phyloP scores from a whole-genome alignment of 2,329 filamentous ascomycete genomes.

The Cladosporium austrohemisphaericum region DNA sequence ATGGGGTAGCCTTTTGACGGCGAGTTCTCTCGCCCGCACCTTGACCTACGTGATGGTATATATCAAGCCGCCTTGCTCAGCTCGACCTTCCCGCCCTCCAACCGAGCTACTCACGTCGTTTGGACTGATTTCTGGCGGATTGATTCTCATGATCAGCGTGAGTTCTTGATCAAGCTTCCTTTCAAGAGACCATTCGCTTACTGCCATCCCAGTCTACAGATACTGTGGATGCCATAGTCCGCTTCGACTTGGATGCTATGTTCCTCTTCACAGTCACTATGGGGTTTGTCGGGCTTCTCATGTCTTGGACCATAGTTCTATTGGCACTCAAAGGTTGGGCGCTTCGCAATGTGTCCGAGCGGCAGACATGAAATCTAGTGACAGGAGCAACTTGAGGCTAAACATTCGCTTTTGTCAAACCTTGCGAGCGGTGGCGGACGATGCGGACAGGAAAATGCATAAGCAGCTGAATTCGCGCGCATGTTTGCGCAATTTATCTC shows the following conservation, averaged over 20 bases:
- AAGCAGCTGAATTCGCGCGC: no score
- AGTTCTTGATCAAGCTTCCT: no score
- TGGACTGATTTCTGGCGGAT: constrained; percentile 76
- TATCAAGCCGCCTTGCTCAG: constrained; percentile 70
- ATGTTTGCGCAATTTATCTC: no score
- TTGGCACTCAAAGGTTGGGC: constrained; percentile 85
- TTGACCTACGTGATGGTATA: constrained; percentile 76
- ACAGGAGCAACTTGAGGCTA: no score
- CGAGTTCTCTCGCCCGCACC: constrained; percentile 69
- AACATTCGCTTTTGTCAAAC: no score
- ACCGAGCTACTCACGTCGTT: constrained; percentile 80
- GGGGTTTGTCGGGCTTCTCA: constrained; percentile 73
- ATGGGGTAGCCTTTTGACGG: constrained; percentile 79
- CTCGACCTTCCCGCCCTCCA: constrained; percentile 76
- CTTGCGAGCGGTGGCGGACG: no score
- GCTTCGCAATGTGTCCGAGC: no score
- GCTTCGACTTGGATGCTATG: constrained; percentile 75
- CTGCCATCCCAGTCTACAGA: no score
- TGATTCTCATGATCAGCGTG: constrained; percentile 88
- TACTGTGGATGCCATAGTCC: constrained; percentile 67
- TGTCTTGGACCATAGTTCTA: constrained; percentile 74
- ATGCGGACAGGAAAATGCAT: no score
- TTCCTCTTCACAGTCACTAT: constrained; percentile 83
- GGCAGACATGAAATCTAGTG: no score
- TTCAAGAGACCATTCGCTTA: no score